A percentile compares a stretch with the other conserved stretches of the same genome.
Conservation (phyloP, 1,139 yeast genomes). For the Insectozyma bohioensis region DNA sequence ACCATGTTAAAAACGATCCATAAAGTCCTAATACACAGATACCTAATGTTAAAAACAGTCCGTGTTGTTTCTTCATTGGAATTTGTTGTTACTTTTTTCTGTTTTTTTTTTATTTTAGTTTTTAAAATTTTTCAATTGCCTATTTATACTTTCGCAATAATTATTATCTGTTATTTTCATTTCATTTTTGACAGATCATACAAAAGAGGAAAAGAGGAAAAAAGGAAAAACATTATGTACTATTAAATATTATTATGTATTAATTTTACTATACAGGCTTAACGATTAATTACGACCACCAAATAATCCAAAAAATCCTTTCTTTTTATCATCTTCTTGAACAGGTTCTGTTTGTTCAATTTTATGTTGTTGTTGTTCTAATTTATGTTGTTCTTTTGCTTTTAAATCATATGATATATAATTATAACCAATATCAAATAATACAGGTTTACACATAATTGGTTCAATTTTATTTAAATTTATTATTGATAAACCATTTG, state of each 20-base stretch:
- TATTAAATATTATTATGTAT: neutral
- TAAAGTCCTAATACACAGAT: constrained; percentile 75
- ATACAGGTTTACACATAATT: constrained; percentile 78
- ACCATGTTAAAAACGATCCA: constrained; percentile 86
- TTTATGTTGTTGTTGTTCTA: too few relatives aligned
- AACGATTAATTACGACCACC: constrained; percentile 23
- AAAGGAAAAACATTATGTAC: neutral
- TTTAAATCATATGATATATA: constrained; percentile 52
- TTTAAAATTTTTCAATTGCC: too few relatives aligned
- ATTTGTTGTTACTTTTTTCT: too few relatives aligned
- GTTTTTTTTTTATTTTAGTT: too few relatives aligned
- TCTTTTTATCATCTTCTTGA: constrained; percentile 24
- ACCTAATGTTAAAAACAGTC: constrained; percentile 35
- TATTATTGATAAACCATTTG: constrained; percentile 43
- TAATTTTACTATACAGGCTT: neutral
- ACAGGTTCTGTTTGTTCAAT: neutral
- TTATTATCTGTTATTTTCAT: too few relatives aligned
- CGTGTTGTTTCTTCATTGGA: constrained; percentile 16
- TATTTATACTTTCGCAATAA: too few relatives aligned
- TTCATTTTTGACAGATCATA: neutral
- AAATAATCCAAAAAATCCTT: constrained; percentile 48
- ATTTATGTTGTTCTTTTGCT: constrained; percentile 1
- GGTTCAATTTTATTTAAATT: constrained; percentile 52
- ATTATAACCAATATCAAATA: constrained; percentile 86
- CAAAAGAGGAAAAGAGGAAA: neutral